Evolutionary conservation across 2,329 filamentous ascomycete species (phyloP), one percentile per base, ranked within the genome.

Genomic region (Aspergillus amoenus): DNA sequence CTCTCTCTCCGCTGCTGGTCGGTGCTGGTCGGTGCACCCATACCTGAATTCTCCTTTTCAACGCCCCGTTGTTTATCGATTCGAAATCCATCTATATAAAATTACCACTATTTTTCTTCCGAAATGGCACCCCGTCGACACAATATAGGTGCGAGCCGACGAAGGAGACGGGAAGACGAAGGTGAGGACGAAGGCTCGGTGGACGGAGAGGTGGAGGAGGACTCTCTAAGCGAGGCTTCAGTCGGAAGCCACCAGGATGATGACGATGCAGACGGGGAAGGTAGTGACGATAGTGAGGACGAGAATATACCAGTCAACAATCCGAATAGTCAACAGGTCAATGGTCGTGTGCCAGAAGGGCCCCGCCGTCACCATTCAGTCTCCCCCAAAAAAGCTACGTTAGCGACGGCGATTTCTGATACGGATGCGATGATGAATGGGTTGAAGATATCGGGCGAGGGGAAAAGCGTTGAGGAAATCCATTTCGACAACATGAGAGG

Each of bases 211-310:
- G 64, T 82, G 56, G 81, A 82, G 50, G 84, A 86, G 64, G 85
- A 87, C 69, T 87, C 85, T 41, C 75, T 86, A 73, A 88, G 84
- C 70, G 85, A 87, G 69, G 81, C 78, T 39, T 87, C 85, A 12
- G 73, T 79, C 21, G 76, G 80, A 61, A 86, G 79, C 64, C 82
- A 85, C 59, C 76, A 77, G 45, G 83, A 85, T 51, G 82, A 83
- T 55, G 81, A 85, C 61, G 82, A 86, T 66, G 83, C 79, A 56
- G 82, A 84, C 67, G 80, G 75, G n/a, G 82, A 84, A 69, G 81
- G 80, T 61, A 84, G 81, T 66, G 82, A 85, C 66, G 75, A 79
- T 50, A 84, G 81, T 64, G 83, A 83, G 40, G 72, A 77, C 53
- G 72, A 77, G 51, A 81, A 82, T 60, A 73, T 70, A 51, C 70